Percentiles rank a stretch among this genome's conserved stretches.
These are phyloP conservation scores for Cytospora schulzeri DNA, from an alignment of 2,329 filamentous ascomycete species.

Conservation along the genomic window DNA sequence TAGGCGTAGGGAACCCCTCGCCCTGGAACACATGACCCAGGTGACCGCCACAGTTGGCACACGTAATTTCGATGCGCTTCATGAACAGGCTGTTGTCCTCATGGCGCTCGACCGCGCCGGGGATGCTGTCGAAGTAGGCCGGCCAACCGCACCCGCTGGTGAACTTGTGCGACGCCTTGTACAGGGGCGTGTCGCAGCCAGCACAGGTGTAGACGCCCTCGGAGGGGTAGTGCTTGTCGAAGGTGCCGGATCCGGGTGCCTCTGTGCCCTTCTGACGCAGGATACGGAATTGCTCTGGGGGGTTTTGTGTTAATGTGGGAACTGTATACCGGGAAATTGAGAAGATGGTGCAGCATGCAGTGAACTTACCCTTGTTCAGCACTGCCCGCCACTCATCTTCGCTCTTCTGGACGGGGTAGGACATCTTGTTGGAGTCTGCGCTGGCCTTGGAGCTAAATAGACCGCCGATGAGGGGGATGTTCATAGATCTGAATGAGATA, in stretches of 20 bases:
- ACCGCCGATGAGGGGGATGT: slow-evolving; percentile 77
- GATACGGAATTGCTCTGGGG: slow-evolving; percentile 88
- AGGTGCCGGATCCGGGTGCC: slow-evolving; percentile 74
- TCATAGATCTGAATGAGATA: slow-evolving; percentile 61
- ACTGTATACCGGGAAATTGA: no score
- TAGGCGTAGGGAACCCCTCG: slow-evolving; percentile 80
- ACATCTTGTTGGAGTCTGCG: slow-evolving; percentile 60
- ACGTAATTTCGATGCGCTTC: slow-evolving; percentile 89
- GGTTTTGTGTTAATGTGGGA: no score
- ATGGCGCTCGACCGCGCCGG: slow-evolving; percentile 83
- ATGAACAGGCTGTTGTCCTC: slow-evolving; percentile 79
- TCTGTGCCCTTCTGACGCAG: slow-evolving; percentile 93
- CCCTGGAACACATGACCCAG: slow-evolving; percentile 91
- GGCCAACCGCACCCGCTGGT: slow-evolving; percentile 97
- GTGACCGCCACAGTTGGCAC: slow-evolving; percentile 90
- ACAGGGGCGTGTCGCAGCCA: slow-evolving; percentile 83
- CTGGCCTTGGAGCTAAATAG: slow-evolving; percentile 68
- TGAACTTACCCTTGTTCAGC: slow-evolving; percentile 58
- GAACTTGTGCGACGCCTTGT: slow-evolving; percentile 94
- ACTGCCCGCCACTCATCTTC: slow-evolving; percentile 89
- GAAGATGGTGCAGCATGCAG: background rate
- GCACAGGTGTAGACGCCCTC: slow-evolving; percentile 84
- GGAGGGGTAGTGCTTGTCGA: slow-evolving; percentile 80
- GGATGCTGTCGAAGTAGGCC: slow-evolving; percentile 94
- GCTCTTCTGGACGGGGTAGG: slow-evolving; percentile 78